phyloP scores from a whole-genome alignment of 345 rosid species.

The Linum trigynum region DNA sequence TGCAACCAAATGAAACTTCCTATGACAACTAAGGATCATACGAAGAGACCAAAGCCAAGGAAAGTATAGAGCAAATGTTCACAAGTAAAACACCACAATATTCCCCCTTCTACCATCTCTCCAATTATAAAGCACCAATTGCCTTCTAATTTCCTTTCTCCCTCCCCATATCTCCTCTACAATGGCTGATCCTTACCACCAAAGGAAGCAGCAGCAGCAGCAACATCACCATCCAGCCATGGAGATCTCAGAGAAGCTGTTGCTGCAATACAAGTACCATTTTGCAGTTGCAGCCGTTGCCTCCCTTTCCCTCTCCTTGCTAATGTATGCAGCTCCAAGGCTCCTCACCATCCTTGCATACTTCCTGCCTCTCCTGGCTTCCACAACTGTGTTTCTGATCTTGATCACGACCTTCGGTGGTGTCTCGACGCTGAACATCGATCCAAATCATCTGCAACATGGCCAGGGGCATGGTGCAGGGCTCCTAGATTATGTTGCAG shows the following conservation, averaged over 20 bases:
- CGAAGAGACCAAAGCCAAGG: constrained; percentile 8
- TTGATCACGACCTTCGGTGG: constrained; percentile 54
- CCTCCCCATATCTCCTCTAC: constrained; percentile 10
- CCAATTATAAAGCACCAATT: background rate
- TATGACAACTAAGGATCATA: constrained; percentile 9
- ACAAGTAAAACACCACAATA: background rate
- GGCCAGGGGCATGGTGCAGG: constrained; percentile 43
- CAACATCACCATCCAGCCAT: constrained; percentile 18
- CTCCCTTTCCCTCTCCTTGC: constrained; percentile 21
- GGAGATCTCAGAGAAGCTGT: constrained; percentile 42
- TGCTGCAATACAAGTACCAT: constrained; percentile 53
- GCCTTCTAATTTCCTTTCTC: background rate
- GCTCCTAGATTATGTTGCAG: constrained; percentile 63
- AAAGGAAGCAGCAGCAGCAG: background rate
- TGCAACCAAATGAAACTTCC: constrained; percentile 18
- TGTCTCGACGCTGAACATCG: constrained; percentile 33
- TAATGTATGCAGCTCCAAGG: constrained; percentile 53
- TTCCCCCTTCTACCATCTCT: background rate
- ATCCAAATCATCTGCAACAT: constrained; percentile 13
- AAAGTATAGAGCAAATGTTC: constrained; percentile 1
- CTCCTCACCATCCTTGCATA: constrained; percentile 42
- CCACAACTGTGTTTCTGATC: constrained; percentile 57
- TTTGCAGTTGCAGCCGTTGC: constrained; percentile 26
- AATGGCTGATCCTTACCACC: background rate
- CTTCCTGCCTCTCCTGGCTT: constrained; percentile 88